Percentiles rank a stretch among this genome's conserved stretches.
These are phyloP conservation scores for Trichoderma erinaceum DNA, from an alignment of 495 filamentous ascomycete species.

Conservation along the genomic window DNA sequence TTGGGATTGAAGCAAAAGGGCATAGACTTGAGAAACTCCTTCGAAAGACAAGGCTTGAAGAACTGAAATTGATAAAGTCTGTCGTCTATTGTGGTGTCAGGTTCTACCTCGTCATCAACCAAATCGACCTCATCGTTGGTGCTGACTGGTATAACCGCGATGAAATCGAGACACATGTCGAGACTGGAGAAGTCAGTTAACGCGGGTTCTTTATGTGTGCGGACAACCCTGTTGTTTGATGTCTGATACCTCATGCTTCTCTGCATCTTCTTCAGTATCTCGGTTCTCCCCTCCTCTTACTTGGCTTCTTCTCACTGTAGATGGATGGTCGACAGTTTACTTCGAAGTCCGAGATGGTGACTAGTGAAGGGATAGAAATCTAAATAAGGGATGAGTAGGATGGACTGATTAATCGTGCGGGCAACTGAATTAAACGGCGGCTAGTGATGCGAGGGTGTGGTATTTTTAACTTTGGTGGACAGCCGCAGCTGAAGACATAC, in stretches of 20 bases:
- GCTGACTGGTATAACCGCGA: background rate
- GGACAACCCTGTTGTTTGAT: background rate
- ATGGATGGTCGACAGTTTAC: background rate
- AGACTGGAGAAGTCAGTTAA: background rate
- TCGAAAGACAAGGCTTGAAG: background rate
- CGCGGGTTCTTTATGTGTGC: background rate
- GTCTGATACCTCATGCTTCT: background rate
- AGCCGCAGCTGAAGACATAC: conserved; percentile 8
- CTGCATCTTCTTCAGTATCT: background rate
- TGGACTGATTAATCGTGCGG: background rate
- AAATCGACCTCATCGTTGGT: background rate
- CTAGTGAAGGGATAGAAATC: background rate
- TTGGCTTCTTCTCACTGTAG: background rate
- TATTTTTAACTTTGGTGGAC: background rate
- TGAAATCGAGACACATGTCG: background rate
- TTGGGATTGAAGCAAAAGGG: conserved; percentile 1
- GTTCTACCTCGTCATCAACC: background rate
- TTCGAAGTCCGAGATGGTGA: background rate
- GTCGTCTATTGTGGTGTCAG: background rate
- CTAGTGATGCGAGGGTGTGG: background rate
- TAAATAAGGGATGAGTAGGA: background rate
- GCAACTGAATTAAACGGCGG: background rate
- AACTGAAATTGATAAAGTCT: background rate
- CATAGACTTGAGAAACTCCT: background rate
- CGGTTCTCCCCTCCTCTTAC: background rate